These are phyloP conservation scores for Alternaria sp. DNA, from an alignment of 2,329 filamentous ascomycete genomes.

Conservation along the genomic window DNA sequence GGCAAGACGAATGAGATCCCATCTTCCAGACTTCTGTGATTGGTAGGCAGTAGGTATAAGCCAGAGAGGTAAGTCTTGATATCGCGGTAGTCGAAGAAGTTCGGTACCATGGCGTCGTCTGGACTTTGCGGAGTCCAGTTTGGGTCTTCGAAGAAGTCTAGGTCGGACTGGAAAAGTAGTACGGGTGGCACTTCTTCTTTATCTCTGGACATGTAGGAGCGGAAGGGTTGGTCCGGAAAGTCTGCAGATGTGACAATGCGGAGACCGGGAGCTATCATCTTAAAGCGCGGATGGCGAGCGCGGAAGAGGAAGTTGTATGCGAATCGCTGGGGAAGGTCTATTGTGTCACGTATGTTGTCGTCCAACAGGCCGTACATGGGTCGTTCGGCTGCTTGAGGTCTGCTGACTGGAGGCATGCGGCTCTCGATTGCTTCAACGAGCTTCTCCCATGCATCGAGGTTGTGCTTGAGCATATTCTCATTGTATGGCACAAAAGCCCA, in stretches of 20 bases:
- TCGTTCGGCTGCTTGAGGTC: not conserved
- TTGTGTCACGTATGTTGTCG: not conserved
- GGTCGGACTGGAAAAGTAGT: not conserved
- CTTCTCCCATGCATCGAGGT: not conserved
- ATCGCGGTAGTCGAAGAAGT: not conserved
- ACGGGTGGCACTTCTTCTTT: not conserved
- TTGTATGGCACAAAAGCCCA: not conserved
- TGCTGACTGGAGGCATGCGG: not conserved
- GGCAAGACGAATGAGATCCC: not conserved
- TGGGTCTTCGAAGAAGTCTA: not conserved
- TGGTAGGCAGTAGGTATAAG: not conserved
- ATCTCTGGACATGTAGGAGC: not conserved
- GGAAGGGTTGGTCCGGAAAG: not conserved
- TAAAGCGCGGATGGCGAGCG: not conserved
- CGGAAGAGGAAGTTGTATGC: not conserved
- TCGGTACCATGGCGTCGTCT: not conserved
- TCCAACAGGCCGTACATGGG: not conserved
- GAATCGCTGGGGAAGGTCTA: not conserved
- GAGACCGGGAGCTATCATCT: not conserved
- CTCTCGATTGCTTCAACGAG: not conserved
- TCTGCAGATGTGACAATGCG: not conserved
- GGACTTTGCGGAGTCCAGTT: too few species aligned
- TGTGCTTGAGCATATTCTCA: not conserved
- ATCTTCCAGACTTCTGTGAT: not conserved
- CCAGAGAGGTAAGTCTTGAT: not conserved